These are phyloP conservation scores for Glutinoglossum americanum DNA, from an alignment of 495 filamentous ascomycete species.

Conservation along the genomic window DNA sequence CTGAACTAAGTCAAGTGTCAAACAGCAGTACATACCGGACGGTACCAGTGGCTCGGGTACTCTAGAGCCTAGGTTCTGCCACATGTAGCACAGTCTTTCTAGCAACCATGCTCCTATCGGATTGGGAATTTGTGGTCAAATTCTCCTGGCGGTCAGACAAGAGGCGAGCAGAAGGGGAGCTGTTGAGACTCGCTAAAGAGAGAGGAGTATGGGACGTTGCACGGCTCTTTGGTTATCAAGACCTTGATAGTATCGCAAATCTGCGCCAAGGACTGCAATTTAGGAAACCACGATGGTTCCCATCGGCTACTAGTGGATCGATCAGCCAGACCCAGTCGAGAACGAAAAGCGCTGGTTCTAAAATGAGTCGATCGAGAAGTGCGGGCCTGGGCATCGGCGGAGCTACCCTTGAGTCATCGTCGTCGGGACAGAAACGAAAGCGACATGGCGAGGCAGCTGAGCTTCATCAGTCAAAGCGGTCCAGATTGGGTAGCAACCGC, in stretches of 20 bases:
- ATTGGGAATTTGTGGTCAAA: conserved; percentile 13
- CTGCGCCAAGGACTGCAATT: conserved; percentile 7
- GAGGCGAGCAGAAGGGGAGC: conserved; percentile 8
- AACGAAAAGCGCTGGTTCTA: conserved; percentile 4
- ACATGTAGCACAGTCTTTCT: no score
- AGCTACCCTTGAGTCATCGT: background rate
- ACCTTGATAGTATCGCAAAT: conserved; percentile 7
- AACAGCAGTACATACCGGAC: no score
- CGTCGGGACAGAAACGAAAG: background rate
- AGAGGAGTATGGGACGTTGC: conserved; percentile 8
- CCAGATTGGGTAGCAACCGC: background rate
- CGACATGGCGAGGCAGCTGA: background rate
- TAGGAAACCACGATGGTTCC: conserved; percentile 8
- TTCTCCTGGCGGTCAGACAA: conserved; percentile 15
- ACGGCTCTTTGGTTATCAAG: conserved; percentile 1
- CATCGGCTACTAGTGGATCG: conserved; percentile 4
- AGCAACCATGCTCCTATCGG: no score
- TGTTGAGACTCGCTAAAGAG: conserved; percentile 12
- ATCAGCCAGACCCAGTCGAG: conserved; percentile 7
- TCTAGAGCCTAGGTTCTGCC: no score
- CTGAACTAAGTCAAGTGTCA: no score
- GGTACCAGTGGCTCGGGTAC: no score
- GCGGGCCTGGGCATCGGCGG: background rate
- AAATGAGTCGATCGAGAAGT: conserved; percentile 5
- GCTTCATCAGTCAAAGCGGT: background rate